Conservation (phyloP, 371 early-diverging fungal genomes). For the Fennellomyces sp. region DNA sequence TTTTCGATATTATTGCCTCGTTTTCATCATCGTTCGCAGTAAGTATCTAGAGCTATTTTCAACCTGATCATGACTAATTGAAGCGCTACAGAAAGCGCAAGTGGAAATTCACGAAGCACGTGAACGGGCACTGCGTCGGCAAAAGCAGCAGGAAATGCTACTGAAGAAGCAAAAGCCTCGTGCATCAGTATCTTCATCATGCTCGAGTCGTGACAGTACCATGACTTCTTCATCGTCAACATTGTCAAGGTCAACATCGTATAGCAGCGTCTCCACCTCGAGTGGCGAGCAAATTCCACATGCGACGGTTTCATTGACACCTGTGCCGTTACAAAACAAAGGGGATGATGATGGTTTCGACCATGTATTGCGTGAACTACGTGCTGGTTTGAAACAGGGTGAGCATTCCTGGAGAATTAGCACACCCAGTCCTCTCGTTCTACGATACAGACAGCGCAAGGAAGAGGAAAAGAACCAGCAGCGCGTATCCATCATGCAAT, state of each 20-base stretch:
- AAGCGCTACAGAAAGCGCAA: constrained; percentile 19
- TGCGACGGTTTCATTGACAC: neutral
- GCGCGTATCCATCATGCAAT: neutral
- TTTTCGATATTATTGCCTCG: constrained; percentile 66
- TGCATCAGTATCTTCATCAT: constrained; percentile 4
- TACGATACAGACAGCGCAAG: constrained; percentile 16
- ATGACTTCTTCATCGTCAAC: constrained; percentile 4
- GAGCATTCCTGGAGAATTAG: constrained; percentile 33
- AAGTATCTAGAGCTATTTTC: constrained; percentile 2
- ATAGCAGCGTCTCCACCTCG: constrained; percentile 5
- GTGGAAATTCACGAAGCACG: constrained; percentile 28
- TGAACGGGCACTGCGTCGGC: constrained; percentile 24
- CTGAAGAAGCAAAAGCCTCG: constrained; percentile 2
- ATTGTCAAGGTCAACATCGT: constrained; percentile 15
- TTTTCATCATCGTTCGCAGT: constrained; percentile 48
- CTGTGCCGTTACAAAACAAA: neutral
- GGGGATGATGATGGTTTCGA: constrained; percentile 33
- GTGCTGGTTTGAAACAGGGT: constrained; percentile 33
- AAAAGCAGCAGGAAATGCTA: constrained; percentile 19
- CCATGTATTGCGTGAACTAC: constrained; percentile 37
- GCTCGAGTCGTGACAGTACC: constrained; percentile 2
- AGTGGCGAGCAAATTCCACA: neutral
- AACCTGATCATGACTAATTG: neutral
- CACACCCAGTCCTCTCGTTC: constrained; percentile 7
- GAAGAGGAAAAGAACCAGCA: constrained; percentile 2